These are phyloP conservation scores for Trichoderma koningii DNA, from an alignment of 2,329 filamentous ascomycete genomes.

Conservation along the genomic window DNA sequence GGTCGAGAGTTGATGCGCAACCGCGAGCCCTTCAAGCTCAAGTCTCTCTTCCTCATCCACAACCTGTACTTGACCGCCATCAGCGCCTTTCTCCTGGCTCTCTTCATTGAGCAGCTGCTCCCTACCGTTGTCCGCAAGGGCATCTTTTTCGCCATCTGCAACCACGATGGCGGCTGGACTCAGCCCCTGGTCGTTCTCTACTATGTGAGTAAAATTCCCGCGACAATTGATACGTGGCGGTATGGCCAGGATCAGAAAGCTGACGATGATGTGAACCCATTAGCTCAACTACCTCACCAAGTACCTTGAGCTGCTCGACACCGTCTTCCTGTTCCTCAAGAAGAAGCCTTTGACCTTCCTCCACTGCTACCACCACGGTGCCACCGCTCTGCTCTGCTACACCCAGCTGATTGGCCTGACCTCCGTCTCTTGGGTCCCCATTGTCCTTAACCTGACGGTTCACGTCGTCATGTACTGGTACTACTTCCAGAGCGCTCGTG, in stretches of 20 bases:
- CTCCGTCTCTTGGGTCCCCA: conserved; percentile 91
- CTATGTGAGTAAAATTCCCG: conserved; percentile 67
- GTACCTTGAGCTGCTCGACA: conserved; percentile 93
- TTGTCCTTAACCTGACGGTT: conserved; percentile 87
- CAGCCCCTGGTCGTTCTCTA: conserved; percentile 90
- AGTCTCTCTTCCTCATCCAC: conserved; percentile 88
- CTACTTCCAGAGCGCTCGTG: conserved; percentile 98
- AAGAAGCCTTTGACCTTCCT: conserved; percentile 99
- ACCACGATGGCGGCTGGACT: conserved; percentile 82
- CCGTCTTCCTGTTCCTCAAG: conserved; percentile 96
- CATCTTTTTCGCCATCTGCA: conserved; percentile 87
- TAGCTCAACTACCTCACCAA: conserved; percentile 98
- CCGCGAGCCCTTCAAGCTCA: conserved; percentile 81
- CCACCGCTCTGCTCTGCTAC: conserved; percentile 95
- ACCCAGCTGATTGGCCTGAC: conserved; percentile 93
- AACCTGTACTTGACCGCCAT: conserved; percentile 92
- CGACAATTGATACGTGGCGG: conserved; percentile 5
- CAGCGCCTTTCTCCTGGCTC: conserved; percentile 74
- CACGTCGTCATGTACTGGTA: conserved; percentile 99
- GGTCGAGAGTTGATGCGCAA: conserved; percentile 91
- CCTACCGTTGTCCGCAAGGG: conserved; percentile 79
- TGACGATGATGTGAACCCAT: conserved; percentile 38
- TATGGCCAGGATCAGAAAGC: conserved; percentile 32
- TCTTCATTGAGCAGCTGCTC: conserved; percentile 90
- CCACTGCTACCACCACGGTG: conserved; percentile 98